Conservation (phyloP, 805 yeast genomes). For the Komagataella pseudopastoris region DNA sequence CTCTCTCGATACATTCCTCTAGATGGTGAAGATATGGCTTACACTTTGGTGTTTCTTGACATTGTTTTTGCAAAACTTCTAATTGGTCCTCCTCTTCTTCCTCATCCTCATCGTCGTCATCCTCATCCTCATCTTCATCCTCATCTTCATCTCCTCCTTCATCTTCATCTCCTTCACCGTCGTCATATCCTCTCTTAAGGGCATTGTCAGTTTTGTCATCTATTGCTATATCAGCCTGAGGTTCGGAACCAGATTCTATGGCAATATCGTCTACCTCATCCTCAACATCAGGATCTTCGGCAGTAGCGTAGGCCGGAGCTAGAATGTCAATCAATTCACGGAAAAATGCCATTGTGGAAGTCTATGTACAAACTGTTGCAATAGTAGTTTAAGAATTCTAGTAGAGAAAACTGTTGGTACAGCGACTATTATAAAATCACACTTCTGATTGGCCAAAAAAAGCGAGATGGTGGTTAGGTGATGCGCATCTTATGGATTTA, state of each 20-base stretch:
- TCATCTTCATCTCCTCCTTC: conserved; percentile 30
- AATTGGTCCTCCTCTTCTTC: conserved; percentile 56
- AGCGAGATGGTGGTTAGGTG: not conserved
- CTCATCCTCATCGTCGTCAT: conserved; percentile 28
- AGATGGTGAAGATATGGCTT: conserved; percentile 74
- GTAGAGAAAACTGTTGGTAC: not conserved
- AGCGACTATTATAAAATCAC: not conserved
- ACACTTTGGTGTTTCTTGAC: conserved; percentile 55
- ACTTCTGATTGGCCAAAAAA: not conserved
- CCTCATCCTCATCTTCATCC: conserved; percentile 24
- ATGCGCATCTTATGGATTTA: not conserved
- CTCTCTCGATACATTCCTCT: conserved; percentile 92
- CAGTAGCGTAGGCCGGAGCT: conserved; percentile 36
- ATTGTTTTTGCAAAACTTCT: conserved; percentile 54
- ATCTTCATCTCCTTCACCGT: conserved; percentile 54
- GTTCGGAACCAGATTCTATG: not conserved
- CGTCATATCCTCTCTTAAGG: conserved; percentile 35
- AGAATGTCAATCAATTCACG: conserved; percentile 71
- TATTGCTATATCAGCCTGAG: conserved; percentile 3
- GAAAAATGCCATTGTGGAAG: conserved; percentile 25
- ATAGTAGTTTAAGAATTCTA: not conserved
- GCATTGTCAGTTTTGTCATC: conserved; percentile 22
- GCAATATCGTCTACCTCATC: not conserved
- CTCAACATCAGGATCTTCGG: conserved; percentile 4
- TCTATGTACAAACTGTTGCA: not conserved